Evolutionary conservation across 179 eudicot genomes (phyloP).

Genomic region (Spergularia azorica): DNA sequence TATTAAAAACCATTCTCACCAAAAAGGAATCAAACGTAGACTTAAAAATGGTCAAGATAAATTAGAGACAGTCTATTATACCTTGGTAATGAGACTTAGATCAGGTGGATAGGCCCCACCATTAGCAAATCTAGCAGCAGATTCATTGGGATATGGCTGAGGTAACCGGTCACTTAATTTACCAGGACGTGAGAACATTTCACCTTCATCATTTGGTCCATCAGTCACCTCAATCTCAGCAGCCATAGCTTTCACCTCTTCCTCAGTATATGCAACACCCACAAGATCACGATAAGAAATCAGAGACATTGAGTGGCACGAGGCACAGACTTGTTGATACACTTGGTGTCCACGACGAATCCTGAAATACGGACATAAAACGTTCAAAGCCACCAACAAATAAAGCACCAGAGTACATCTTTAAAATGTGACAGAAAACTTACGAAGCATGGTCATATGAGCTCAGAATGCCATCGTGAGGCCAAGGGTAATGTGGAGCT

Average conservation of each 20-base stretch:
- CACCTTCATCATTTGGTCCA: conserved; percentile 99
- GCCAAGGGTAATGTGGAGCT: conserved; percentile 71
- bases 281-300: conserved; percentile 92
- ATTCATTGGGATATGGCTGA: conserved; percentile 82
- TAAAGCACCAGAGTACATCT: not conserved
- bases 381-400: conserved; percentile 4
- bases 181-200: conserved; percentile 91
- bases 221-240: conserved; percentile 96
- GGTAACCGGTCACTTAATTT: conserved; percentile 89
- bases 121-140: conserved; percentile 95
- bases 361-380: conserved; percentile 37
- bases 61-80: conserved; percentile 29
- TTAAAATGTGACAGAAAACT: conserved; percentile 31
- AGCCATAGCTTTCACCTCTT: conserved; percentile 94
- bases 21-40: not conserved
- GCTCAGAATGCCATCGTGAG: conserved; percentile 77
- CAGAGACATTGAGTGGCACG: conserved; percentile 94
- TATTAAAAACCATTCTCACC: conserved; percentile 10
- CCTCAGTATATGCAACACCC: conserved; percentile 97
- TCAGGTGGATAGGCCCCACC: conserved; percentile 99
- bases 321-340: conserved; percentile 94
- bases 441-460: conserved; percentile 85
- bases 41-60: not conserved
- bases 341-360: conserved; percentile 99
- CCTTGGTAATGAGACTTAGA: conserved; percentile 89